A percentile compares a stretch with the other conserved stretches of the same genome.
These are phyloP conservation scores for Cenchrus fungigraminus DNA, from an alignment of 176 grass and related monocot genomes.

Conservation along the genomic window DNA sequence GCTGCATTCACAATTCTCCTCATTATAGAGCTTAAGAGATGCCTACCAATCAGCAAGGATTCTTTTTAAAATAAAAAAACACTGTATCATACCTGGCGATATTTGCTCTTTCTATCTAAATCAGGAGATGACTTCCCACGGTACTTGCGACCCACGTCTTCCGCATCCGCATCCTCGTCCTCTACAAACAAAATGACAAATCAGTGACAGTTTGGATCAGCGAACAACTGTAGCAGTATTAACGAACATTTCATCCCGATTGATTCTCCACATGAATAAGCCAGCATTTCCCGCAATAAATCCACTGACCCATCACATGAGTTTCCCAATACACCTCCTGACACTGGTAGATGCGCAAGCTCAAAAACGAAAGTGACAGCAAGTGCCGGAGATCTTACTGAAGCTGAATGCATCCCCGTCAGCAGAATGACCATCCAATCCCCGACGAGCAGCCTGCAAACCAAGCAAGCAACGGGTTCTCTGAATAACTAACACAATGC, in stretches of 20 bases:
- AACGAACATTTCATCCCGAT: not conserved
- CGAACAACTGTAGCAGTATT: not conserved
- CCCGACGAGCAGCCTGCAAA: not conserved
- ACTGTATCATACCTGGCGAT: not conserved
- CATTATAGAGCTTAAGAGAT: not conserved
- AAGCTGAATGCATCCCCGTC: rapidly evolving
- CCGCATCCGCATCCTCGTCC: not conserved
- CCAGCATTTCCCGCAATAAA: not conserved
- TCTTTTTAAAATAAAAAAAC: not conserved
- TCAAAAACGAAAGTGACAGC: not conserved
- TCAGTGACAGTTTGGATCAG: not conserved
- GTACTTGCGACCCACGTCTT: not conserved
- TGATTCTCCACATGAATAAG: not conserved
- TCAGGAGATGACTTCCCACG: not conserved
- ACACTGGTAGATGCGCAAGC: not conserved
- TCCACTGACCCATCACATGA: not conserved
- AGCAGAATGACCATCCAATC: not conserved
- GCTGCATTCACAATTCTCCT: conserved; percentile 38
- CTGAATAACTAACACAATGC: not conserved
- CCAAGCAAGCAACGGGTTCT: not conserved
- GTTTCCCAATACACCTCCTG: not conserved
- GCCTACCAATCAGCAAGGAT: not conserved
- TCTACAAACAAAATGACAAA: not conserved
- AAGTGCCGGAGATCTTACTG: conserved; percentile 15
- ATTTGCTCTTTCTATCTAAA: conserved; percentile 12